Evolutionary conservation across 169 alveolate genomes (phyloP), one percentile per base, ranked within the genome.

Genomic region (Eimeria falciformis): DNA sequence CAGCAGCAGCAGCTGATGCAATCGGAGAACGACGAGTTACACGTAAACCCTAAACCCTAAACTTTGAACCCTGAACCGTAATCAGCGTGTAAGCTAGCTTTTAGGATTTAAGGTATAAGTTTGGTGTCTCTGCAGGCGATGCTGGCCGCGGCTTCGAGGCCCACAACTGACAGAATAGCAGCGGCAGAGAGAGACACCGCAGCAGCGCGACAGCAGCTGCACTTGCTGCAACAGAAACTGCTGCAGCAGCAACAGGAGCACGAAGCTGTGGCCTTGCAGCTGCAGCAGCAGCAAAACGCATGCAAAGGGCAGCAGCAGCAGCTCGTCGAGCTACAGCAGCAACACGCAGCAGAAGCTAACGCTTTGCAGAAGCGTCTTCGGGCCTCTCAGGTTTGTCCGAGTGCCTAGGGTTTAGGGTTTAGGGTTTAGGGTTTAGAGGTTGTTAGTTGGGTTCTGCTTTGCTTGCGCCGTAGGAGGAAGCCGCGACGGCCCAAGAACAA

Each of bases 181-280:
- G 56, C 83, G 40, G 83, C 83, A 37, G 83, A 71, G 50, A 29
- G 23, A 37, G 83, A 71, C 83, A 56, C 83, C 29, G 83, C 83
- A 33, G 14, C 58, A 9, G 83, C 56, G 58, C 83, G 83, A 25
- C 83, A 71, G 83, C 83, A 71, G 83, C 73, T 14, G 73, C 73
- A 62, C n/a, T 14, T n/a, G 73, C 29, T 62, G 73, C 73, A 62
- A 29, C 73, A 62, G 73, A n/a, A 62, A 29, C 73, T 62, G 73
- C 73, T 18, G 73, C 73, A 62, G 73, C 73, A 62, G 73, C 73
- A 18, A 29, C 83, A 33, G 50, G 37, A 71, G 83, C 83, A 43
- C 58, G 83, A 71, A 33, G 83, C 29, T n/a, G 33, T 71, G 25
- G 29, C 73, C 73, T n/a, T 12, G 25, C 17, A 14, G 25, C 73